Percentiles rank a stretch among this genome's conserved stretches.
These are phyloP conservation scores for Backusella liffmaniae DNA, from an alignment of 192 early-diverging fungal species.

Conservation along the genomic window DNA sequence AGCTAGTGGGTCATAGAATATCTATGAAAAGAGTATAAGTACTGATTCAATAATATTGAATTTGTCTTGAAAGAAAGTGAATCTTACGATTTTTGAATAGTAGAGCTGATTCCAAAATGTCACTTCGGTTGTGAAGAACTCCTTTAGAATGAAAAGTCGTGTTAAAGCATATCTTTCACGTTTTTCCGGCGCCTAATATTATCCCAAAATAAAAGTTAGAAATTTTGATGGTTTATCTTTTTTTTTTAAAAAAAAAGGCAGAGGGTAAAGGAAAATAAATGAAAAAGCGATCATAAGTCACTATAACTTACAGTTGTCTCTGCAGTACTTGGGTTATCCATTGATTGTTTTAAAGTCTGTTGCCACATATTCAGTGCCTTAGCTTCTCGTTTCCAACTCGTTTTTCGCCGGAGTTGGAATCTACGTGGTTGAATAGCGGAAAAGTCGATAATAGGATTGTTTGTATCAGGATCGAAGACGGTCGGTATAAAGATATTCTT, in stretches of 20 bases:
- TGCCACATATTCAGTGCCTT: slow-evolving; percentile 19
- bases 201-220: background rate
- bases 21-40: slow-evolving; percentile 19
- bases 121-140: slow-evolving; percentile 30
- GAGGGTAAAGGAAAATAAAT: background rate
- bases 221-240: background rate
- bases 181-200: slow-evolving; percentile 4
- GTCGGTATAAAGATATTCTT: background rate
- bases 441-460: slow-evolving; percentile 4
- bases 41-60: background rate
- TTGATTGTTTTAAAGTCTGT: background rate
- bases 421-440: slow-evolving; percentile 6
- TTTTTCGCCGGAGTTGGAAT: slow-evolving; percentile 1
- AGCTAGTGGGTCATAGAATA: slow-evolving; percentile 38
- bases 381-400: slow-evolving; percentile 7
- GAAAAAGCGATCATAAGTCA: background rate
- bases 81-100: slow-evolving; percentile 30
- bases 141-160: slow-evolving; percentile 26
- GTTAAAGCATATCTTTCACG: slow-evolving; percentile 14
- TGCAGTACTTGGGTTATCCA: background rate
- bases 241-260: background rate
- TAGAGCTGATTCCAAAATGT: slow-evolving; percentile 44
- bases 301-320: background rate
- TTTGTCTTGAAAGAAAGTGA: background rate
- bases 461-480: background rate